Base-by-base conservation (phyloP, 2,329 filamentous ascomycete genomes). In the Colletotrichum coccodes region DNA sequence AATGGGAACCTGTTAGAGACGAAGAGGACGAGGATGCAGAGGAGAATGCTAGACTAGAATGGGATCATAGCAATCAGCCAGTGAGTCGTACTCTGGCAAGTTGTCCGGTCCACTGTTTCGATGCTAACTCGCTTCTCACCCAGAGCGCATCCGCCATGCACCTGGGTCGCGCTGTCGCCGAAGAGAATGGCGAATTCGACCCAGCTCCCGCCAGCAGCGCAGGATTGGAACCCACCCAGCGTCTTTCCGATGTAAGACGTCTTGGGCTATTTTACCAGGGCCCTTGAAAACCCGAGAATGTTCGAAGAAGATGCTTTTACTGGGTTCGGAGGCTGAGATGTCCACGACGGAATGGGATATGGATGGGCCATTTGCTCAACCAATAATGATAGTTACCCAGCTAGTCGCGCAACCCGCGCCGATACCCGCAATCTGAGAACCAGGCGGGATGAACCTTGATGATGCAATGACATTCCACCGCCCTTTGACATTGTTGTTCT, bases 351-450 rank as follows among this genome's bases (percentile, higher is more conserved):
- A 30, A 21, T 11, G 46, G 44, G 26, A 38, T n/a, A 38, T 52
- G 46, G 42, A 26, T 66, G 60, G 59, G 68, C 71, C 28, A 72
- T 36, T 65, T 53, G 44, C 42, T 79, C 72, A 80, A 36, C 72
- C 50, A 21, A 64, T 72, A 6, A 74, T 75, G 58, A 89, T 83
- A 71, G 84, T 87, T 61, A 97, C 84, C 91, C 94, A 97, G 77
- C 91, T 97, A 21, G 95, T 97, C 50, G 95, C 95, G 81, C 94
- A 97, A 1, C 95, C 95, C n/a, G 93, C 94, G 28, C 91, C 93
- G 57, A 97, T 85, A 57, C 81, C 82, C 71, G 85, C 80, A 64
- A 94, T 88, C 23, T 81, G 81, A 64, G 82, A 84, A 11, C 79
- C 82, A 5, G 84, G 77, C 18, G 86, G 84, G 44, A 90, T 80